Evolutionary conservation across 2,329 filamentous ascomycete species (phyloP), one percentile per base, ranked within the genome.

Genomic region (Fusarium caatingaense): DNA sequence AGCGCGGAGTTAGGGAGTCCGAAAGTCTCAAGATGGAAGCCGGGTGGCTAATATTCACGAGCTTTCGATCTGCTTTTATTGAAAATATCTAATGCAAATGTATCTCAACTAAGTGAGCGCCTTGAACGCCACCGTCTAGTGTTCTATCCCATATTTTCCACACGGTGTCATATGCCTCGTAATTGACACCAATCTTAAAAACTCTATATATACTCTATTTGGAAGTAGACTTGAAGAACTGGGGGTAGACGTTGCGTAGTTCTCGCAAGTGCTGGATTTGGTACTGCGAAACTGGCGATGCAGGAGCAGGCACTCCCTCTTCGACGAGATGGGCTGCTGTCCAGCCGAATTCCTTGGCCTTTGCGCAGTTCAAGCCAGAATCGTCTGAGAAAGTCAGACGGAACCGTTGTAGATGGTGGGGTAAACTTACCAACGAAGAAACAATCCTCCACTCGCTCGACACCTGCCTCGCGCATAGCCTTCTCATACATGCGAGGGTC

Each of bases 301-400:
- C 79, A 3, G 94, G 94, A 12, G 86, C 78, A 18, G 87, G 82
- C 34, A 93, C 84, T 9, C 87, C 88, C 37, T 92, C 89, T 77
- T 98, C 96, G 8, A 98, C 89, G 23, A 98, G 86, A 80, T 98
- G 96, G 8, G 88, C 92, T 1, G 91, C 89, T 15, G 89, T 93
- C 96, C 96, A 99, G 21, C 96, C 96, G 67, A 94, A 86, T 34
- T 89, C 88, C 69, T 92, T 86, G 1, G 94, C 93, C 66, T 90
- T 90, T 69, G 85, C 87, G 78, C 93, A 97, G 77, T 99, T 99
- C 68, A 90, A 80, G 61, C 88, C 89, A 0, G 94, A 97, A 78
- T 99, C 96, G 77, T 99, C 96, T 93, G 8, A 15, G 10, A 60
- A 20, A 44, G 48, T 61, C 34, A 71, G 56, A 25, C 5, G 18